Evolutionary conservation across 73 alveolate genomes (phyloP), one percentile per base, ranked within the genome.

Genomic region (Stentor coeruleus): DNA sequence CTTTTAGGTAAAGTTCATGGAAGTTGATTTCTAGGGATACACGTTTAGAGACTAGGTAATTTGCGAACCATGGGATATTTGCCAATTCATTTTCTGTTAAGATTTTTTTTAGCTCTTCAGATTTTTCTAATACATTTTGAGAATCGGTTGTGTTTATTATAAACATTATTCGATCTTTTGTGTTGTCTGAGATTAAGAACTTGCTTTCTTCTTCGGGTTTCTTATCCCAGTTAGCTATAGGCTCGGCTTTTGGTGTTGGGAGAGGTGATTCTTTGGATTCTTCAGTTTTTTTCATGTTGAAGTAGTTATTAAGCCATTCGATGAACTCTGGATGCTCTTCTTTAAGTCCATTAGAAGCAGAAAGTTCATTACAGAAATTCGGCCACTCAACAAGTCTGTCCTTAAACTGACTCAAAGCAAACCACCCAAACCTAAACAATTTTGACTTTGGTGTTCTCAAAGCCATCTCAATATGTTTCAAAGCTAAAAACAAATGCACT

Each of bases 381-480:
- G 97, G 97, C 81, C 85, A 87, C 58, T 79, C 89, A 38, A 55
- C 59, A 49, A 92, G 88, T 57, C 90, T 85, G 31, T 86, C 94
- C 20, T 84, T 59, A 82, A 93, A 91, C 66, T 90, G 91, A 41
- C 89, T 89, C 30, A 93, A 60, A 39, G 98, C 97, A 41, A 86
- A 88, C 1, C 88, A 82, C 3, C 96, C 96, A 81, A 92, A 92
- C 38, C 81, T 84, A 80, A 82, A 89, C 90, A 91, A 80, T n/a
- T 88, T 91, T 33, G 94, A 96, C 49, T 74, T 91, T 55, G 89
- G 95, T 81, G 95, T 94, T 87, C 92, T 94, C 79, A 95, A 89
- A 72, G 98, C 98, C 83, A 93, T 97, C 55, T 87, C 82, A 40
- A 94, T 88, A 82, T 91, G 95, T 59, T 94, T 95, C 60, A 96